phyloP scores from a whole-genome alignment of 345 rosid genomes.

The Hevea brasiliensis region DNA sequence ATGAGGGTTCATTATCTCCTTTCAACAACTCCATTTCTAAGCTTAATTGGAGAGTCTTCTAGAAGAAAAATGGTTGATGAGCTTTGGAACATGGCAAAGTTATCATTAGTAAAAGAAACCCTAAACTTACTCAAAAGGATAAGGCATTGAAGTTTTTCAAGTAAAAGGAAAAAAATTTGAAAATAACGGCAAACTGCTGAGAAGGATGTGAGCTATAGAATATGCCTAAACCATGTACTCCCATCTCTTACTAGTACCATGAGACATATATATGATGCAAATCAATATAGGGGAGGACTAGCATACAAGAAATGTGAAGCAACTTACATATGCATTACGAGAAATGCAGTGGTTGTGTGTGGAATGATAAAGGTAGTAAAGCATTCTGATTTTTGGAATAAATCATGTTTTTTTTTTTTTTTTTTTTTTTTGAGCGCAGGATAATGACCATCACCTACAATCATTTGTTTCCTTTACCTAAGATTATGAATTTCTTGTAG shows the following conservation, averaged over 20 bases:
- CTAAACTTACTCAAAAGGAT: not conserved
- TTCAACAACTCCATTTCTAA: no score
- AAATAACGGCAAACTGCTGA: constrained; percentile 79
- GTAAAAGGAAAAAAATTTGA: constrained; percentile 92
- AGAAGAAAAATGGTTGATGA: no score
- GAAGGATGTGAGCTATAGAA: constrained; percentile 70
- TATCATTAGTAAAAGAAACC: not conserved
- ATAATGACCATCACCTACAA: constrained; percentile 28
- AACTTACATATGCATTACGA: constrained; percentile 80
- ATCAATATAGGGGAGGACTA: constrained; percentile 86
- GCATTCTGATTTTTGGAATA: constrained; percentile 37
- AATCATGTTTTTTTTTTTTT: constrained; percentile 30
- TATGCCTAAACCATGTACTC: no score
- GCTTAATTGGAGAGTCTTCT: no score
- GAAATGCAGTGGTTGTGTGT: constrained; percentile 68
- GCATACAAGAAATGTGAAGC: constrained; percentile 89
- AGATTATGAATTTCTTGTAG: constrained; percentile 31
- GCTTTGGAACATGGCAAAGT: not conserved
- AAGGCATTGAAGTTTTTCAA: constrained; percentile 24
- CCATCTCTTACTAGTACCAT: constrained; percentile 44
- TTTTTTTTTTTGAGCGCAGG: no score
- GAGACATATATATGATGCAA: constrained; percentile 54
- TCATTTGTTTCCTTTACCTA: constrained; percentile 51
- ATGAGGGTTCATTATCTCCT: no score
- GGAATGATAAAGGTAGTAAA: constrained; percentile 56